These are phyloP conservation scores for Gracilaria domingensis DNA, from an alignment of 23 red algal species.

Conservation along the genomic window DNA sequence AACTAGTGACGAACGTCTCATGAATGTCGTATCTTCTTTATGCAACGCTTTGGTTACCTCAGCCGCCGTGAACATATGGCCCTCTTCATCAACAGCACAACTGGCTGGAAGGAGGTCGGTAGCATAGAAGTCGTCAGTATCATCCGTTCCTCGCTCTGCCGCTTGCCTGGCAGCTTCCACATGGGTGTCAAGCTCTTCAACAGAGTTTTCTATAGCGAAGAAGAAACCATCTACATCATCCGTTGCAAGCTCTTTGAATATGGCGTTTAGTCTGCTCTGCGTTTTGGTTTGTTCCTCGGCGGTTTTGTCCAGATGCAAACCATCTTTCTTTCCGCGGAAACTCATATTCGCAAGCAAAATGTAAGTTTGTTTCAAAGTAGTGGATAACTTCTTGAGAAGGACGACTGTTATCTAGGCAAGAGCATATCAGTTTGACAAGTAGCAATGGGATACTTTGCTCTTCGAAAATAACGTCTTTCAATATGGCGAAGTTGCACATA, in stretches of 20 bases:
- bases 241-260: neutral
- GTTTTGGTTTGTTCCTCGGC: neutral
- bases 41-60: conserved; percentile 46
- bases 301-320: neutral
- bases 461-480: neutral
- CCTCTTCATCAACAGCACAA: conserved; percentile 17
- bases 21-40: conserved; percentile 18
- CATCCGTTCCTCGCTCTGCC: neutral
- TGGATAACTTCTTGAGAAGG: neutral
- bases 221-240: conserved; percentile 22
- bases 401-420: neutral
- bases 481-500: neutral
- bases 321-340: neutral
- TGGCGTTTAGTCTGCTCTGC: neutral
- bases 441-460: neutral
- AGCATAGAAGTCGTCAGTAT: conserved; percentile 2
- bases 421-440: neutral
- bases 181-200: conserved; percentile 18
- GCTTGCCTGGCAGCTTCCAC: neutral
- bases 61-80: conserved; percentile 58
- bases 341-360: neutral
- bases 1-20: neutral
- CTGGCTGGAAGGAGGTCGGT: conserved; percentile 4
- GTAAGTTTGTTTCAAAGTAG: neutral
- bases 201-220: conserved; percentile 15